phyloP scores from a whole-genome alignment of 1,284 basidiomycete species.

The Tremellales sp. region DNA sequence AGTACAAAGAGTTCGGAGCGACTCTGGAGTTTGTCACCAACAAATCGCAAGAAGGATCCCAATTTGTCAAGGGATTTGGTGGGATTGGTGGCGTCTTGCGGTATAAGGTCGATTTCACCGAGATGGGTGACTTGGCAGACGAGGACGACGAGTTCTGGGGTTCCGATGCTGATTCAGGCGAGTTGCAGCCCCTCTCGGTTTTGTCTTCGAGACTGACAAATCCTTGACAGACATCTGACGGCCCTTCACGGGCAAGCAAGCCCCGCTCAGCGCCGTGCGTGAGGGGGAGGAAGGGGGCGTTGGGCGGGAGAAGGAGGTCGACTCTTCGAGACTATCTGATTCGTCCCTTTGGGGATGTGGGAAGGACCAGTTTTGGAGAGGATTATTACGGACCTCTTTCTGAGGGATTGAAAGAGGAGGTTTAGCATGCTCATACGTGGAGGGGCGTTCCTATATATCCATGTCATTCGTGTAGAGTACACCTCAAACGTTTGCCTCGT shows the following conservation, averaged over 20 bases:
- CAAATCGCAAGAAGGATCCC: conserved; percentile 90
- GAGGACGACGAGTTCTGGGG: conserved; percentile 52
- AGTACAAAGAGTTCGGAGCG: conserved; percentile 96
- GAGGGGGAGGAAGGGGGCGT: conserved; percentile 9
- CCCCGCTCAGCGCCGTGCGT: conserved; percentile 40
- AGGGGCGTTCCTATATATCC: too few relatives aligned
- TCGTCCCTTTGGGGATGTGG: too few relatives aligned
- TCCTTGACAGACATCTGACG: conserved; percentile 34
- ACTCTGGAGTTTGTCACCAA: conserved; percentile 69
- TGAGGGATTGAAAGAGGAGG: too few relatives aligned
- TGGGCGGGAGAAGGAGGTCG: too few relatives aligned
- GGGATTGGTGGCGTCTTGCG: conserved; percentile 89
- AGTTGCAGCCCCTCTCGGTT: conserved; percentile 7
- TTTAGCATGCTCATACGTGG: too few relatives aligned
- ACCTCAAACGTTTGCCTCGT: too few relatives aligned
- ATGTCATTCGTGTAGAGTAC: too few relatives aligned
- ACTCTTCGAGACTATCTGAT: too few relatives aligned
- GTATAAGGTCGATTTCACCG: conserved; percentile 92
- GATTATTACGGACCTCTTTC: too few relatives aligned
- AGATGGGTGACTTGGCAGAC: conserved; percentile 64
- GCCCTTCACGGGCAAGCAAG: conserved; percentile 25
- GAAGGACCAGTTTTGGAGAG: too few relatives aligned
- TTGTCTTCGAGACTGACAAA: conserved; percentile 1
- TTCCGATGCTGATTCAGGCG: conserved; percentile 46
- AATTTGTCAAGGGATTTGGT: conserved; percentile 98